Evolutionary conservation across 169 alveolate genomes (phyloP), one percentile per base, ranked within the genome.

Genomic region (Neospora caninum): DNA sequence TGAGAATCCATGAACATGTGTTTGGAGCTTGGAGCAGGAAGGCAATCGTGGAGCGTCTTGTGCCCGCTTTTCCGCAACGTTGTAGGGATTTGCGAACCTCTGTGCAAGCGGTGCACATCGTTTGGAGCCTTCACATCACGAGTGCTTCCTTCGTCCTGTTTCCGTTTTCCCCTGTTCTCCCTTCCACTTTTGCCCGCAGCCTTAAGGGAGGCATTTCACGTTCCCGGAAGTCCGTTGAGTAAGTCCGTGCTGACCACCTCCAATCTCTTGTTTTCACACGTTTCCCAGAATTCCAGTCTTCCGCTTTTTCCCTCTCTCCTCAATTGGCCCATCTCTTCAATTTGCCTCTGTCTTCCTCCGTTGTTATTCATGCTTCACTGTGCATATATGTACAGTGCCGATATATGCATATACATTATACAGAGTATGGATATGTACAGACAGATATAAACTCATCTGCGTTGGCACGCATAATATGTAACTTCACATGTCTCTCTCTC

Each of bases 171-270:
- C 58, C 13, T n/a, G 49, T 78, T 43, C 45, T 20, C 86, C 18
- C 18, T 22, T 22, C 27, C 18, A 16, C 43, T n/a, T 78, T 78
- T 78, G 49, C n/a, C 1, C n/a, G 7, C 86, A 78, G 86, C 45
- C 86, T 78, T 43, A 20, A 78, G 45, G 45, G 86, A 43, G 86
- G 86, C 86, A n/a, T 78, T 43, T 20, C 45, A 2, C 39, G 45
- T 16, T 78, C 86, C 4, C 39, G 86, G 45, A 78, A 78, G n/a
- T 78, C 86, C 4, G 86, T 38, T 25, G 86, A 78, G 86, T 78
- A 78, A 78, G 86, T 64, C n/a, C 73, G 20, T 27, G 22, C 58
- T 13, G 58, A 49, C 22, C 58, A 7, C 58, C 58, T 49, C n/a
- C n/a, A n/a, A n/a, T n/a, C n/a, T n/a, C n/a, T n/a, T n/a, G n/a